A percentile compares a stretch with the other conserved stretches of the same genome.
Evolutionary conservation across 2,329 filamentous ascomycete species (phyloP).

Genomic region (Emergomyces orientalis): DNA sequence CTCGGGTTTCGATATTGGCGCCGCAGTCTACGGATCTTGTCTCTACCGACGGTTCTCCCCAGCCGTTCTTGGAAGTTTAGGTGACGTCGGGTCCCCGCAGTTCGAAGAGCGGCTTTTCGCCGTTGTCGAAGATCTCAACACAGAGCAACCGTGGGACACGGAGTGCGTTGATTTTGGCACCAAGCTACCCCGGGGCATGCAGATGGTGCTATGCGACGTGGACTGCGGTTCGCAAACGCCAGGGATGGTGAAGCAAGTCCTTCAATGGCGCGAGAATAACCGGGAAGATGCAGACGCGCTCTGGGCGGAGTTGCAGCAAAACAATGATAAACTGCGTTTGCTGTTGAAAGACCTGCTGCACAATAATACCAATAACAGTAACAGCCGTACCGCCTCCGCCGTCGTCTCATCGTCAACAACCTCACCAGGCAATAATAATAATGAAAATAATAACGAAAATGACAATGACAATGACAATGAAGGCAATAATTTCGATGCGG

Average conservation of each 20-base stretch:
- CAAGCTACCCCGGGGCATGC: slow-evolving; percentile 60
- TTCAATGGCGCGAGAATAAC: slow-evolving; percentile 66
- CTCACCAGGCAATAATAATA: neutral
- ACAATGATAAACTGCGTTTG: slow-evolving; percentile 61
- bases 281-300: slow-evolving; percentile 55
- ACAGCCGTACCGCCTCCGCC: neutral
- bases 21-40: slow-evolving; percentile 85
- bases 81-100: slow-evolving; percentile 54
- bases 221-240: slow-evolving; percentile 90
- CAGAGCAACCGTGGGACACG: slow-evolving; percentile 60
- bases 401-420: neutral
- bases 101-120: slow-evolving; percentile 58
- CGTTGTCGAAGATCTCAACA: slow-evolving; percentile 54
- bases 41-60: slow-evolving; percentile 90
- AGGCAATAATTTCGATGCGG: slow-evolving; percentile 40
- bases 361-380: neutral
- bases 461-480: slow-evolving; percentile 24
- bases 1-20: slow-evolving; percentile 89
- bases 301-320: slow-evolving; percentile 64
- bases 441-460: neutral
- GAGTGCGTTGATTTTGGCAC: slow-evolving; percentile 62
- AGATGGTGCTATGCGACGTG: slow-evolving; percentile 89
- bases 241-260: slow-evolving; percentile 86
- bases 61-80: slow-evolving; percentile 55
- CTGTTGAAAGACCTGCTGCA: slow-evolving; percentile 50